These are phyloP conservation scores for Tetrastigma voinierianum DNA, from an alignment of 164 flowering plant species.

Conservation along the genomic window DNA sequence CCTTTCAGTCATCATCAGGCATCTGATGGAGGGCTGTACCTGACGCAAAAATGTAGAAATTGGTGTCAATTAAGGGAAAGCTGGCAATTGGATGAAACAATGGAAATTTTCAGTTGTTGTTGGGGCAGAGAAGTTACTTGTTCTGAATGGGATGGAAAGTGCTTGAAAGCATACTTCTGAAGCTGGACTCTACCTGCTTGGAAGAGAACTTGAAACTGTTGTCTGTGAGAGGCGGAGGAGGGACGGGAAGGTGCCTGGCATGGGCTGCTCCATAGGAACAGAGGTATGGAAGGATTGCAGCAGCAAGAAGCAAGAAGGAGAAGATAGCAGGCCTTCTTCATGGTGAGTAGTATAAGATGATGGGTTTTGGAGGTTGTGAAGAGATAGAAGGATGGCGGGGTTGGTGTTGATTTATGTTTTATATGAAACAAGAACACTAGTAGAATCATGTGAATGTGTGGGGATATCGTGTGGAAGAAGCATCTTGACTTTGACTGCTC, in stretches of 20 bases:
- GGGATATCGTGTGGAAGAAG: too few species aligned
- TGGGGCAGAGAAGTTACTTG: slow-evolving; percentile 41
- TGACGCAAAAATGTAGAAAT: slow-evolving; percentile 19
- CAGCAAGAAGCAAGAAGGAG: too few species aligned
- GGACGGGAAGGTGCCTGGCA: not conserved
- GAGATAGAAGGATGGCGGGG: too few species aligned
- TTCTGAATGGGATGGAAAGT: slow-evolving; percentile 63
- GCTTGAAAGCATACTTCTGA: slow-evolving; percentile 50
- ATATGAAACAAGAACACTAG: too few species aligned
- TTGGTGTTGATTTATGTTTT: too few species aligned
- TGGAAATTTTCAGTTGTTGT: not conserved
- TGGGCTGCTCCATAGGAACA: too few species aligned
- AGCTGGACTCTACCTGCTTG: slow-evolving; percentile 36
- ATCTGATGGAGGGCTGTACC: slow-evolving; percentile 31
- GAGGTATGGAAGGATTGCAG: too few species aligned
- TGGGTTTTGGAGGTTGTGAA: too few species aligned
- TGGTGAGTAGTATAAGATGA: too few species aligned
- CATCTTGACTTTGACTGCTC: too few species aligned
- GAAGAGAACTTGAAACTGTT: slow-evolving; percentile 32
- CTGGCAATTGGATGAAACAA: slow-evolving; percentile 7
- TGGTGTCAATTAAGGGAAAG: slow-evolving; percentile 1
- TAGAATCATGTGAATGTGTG: too few species aligned
- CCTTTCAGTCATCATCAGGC: slow-evolving; percentile 7
- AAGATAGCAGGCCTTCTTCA: too few species aligned
- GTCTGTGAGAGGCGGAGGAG: slow-evolving; percentile 18